Evolutionary conservation across 495 filamentous ascomycete species (phyloP).

Genomic region (Lasiosphaeris hirsuta): DNA sequence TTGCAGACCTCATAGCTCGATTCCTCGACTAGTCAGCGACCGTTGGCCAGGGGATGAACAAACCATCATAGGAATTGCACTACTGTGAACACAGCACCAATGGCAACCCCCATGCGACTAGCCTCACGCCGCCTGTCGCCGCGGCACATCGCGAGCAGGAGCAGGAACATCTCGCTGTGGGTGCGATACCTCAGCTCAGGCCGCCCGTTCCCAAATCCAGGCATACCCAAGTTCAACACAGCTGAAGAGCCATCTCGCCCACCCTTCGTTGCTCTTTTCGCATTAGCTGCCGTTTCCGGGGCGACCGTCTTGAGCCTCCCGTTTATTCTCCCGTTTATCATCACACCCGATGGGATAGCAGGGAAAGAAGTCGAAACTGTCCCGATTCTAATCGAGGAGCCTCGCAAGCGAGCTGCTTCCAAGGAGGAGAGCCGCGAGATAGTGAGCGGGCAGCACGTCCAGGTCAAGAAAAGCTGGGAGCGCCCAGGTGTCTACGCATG

Average conservation of each 20-base stretch:
- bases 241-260: conserved; percentile 3
- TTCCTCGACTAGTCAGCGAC: too few species aligned
- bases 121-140: conserved; percentile 18
- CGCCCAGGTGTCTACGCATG: conserved; percentile 89
- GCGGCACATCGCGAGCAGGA: background rate
- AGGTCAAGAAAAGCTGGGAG: conserved; percentile 85
- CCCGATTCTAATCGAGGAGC: conserved; percentile 58
- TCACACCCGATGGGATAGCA: too few species aligned
- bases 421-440: conserved; percentile 69
- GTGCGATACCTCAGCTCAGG: conserved; percentile 27
- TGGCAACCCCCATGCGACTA: conserved; percentile 21
- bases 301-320: conserved; percentile 28
- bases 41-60: background rate
- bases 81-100: conserved; percentile 9
- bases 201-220: background rate
- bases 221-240: background rate
- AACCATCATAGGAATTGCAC: background rate
- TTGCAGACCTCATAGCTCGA: too few species aligned
- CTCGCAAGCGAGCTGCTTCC: conserved; percentile 47
- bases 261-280: conserved; percentile 22
- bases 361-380: conserved; percentile 25
- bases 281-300: conserved; percentile 25
- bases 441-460: conserved; percentile 72
- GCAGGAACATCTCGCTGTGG: conserved; percentile 25
- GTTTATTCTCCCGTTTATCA: background rate